A percentile compares a stretch with the other conserved stretches of the same genome.
Conservation (phyloP, 371 early-diverging fungal species). For the Dinochytrium kinnereticum region DNA sequence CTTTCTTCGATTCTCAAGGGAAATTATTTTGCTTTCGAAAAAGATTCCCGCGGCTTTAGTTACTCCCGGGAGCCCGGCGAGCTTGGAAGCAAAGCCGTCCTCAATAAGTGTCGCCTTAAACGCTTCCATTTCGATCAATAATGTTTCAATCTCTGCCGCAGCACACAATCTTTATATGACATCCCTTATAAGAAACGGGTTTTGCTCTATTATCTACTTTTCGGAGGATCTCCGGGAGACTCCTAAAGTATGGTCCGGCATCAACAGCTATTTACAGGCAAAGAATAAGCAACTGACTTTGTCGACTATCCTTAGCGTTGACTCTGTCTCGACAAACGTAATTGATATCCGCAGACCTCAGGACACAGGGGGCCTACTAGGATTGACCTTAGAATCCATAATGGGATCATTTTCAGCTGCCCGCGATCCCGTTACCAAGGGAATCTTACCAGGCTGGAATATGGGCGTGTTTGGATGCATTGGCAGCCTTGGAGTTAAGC, state of each 20-base stretch:
- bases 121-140: background rate
- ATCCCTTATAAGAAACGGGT: background rate
- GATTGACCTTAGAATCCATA: background rate
- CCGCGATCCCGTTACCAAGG: background rate
- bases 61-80: background rate
- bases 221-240: slow-evolving; percentile 4
- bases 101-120: background rate
- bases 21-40: background rate
- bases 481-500: slow-evolving; percentile 59
- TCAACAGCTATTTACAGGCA: slow-evolving; percentile 5
- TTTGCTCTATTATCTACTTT: background rate
- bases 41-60: background rate
- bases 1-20: background rate
- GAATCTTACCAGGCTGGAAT: background rate
- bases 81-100: background rate
- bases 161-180: slow-evolving; percentile 9
- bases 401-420: background rate
- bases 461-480: slow-evolving; percentile 35
- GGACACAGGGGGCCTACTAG: background rate
- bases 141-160: background rate
- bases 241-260: slow-evolving; percentile 10
- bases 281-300: background rate
- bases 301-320: background rate
- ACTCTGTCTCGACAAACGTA: background rate
- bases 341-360: slow-evolving; percentile 1